A percentile compares a stretch with the other conserved stretches of the same genome.
Conservation (phyloP, 345 rosid species). For the Eucalyptus pauciflora region DNA sequence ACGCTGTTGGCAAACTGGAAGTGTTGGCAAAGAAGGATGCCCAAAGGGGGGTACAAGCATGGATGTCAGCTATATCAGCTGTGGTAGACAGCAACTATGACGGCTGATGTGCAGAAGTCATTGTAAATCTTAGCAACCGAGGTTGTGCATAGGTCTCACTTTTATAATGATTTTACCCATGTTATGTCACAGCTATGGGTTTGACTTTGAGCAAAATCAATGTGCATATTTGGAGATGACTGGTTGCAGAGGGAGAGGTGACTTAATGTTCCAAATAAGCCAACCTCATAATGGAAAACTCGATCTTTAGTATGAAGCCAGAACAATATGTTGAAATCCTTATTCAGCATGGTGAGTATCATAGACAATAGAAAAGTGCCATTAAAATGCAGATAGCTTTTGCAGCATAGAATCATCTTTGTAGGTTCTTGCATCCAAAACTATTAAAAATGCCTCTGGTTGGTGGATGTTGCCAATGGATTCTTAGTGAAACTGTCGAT, state of each 20-base stretch:
- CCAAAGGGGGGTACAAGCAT: conserved; percentile 37
- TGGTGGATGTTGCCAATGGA: not conserved
- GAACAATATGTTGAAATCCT: not conserved
- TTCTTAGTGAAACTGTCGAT: not conserved
- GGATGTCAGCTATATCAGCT: conserved; percentile 49
- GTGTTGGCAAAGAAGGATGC: conserved; percentile 31
- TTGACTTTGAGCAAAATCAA: not conserved
- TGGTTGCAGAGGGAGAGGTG: not conserved
- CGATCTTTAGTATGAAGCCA: not conserved
- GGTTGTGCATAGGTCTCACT: not conserved
- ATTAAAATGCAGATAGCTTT: not conserved
- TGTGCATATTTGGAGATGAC: not conserved
- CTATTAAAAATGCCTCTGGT: not conserved
- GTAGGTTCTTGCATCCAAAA: not conserved
- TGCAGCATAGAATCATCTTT: not conserved
- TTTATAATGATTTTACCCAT: not conserved
- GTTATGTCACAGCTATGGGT: not conserved
- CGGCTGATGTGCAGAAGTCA: not conserved
- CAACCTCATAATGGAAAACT: not conserved
- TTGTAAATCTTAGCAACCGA: not conserved
- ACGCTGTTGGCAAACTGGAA: conserved; percentile 45
- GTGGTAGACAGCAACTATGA: conserved; percentile 9
- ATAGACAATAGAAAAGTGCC: not conserved
- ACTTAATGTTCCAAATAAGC: not conserved
- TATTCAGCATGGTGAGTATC: not conserved